Evolutionary conservation across 2,329 filamentous ascomycete species (phyloP).

Genomic region (Parastagonospora nodorum): DNA sequence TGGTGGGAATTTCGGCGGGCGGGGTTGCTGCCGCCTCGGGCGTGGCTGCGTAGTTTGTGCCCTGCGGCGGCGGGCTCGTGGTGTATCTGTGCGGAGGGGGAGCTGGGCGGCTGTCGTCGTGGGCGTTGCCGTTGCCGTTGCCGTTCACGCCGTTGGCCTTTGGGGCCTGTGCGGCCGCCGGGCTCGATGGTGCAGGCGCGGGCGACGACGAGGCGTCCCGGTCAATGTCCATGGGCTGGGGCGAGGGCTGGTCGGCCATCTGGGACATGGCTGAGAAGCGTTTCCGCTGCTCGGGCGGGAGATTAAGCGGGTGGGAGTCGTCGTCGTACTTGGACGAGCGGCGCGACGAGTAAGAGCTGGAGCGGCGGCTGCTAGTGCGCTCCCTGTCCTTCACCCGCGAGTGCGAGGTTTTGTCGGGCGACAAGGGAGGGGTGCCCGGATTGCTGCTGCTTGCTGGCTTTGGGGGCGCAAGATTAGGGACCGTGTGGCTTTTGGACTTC

Average conservation of each 20-base stretch:
- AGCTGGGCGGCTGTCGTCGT: constrained; percentile 60
- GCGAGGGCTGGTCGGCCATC: constrained; percentile 56
- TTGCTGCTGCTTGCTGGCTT: constrained; percentile 20
- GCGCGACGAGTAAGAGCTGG: constrained; percentile 40
- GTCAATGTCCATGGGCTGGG: constrained; percentile 78
- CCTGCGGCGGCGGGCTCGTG: constrained; percentile 54
- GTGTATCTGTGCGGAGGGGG: constrained; percentile 72
- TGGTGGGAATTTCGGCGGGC: constrained; percentile 53
- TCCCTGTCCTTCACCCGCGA: constrained; percentile 39
- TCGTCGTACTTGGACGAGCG: constrained; percentile 60
- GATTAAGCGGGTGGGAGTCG: constrained; percentile 85
- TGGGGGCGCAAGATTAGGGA: constrained; percentile 28
- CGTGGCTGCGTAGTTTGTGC: constrained; percentile 45
- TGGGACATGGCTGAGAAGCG: constrained; percentile 71
- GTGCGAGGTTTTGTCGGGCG: constrained; percentile 46
- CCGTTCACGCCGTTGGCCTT: constrained; percentile 54
- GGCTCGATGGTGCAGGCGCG: constrained; percentile 56
- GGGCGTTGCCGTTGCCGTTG: constrained; percentile 45
- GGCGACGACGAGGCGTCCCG: constrained; percentile 65
- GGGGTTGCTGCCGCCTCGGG: constrained; percentile 44
- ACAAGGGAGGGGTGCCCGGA: constrained; percentile 42
- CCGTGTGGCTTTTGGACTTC: constrained; percentile 39
- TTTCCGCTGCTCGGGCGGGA: constrained; percentile 86
- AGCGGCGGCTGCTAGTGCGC: constrained; percentile 32
- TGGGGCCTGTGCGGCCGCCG: constrained; percentile 52